phyloP scores from a whole-genome alignment of 441 rosid species.

The Adansonia rubrostipa region DNA sequence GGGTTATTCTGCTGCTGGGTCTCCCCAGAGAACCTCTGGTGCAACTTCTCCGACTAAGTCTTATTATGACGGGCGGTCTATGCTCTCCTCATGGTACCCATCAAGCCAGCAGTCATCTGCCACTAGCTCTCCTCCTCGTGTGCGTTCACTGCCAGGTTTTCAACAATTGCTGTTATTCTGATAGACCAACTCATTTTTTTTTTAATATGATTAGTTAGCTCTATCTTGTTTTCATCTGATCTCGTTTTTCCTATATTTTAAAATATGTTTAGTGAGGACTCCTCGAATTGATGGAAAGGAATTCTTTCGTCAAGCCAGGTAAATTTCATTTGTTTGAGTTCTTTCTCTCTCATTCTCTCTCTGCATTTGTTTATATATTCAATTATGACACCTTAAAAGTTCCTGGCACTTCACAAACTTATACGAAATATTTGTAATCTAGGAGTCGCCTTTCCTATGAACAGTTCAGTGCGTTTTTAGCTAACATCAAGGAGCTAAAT shows the following conservation, averaged over 20 bases:
- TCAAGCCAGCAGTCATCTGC: slow-evolving; percentile 92
- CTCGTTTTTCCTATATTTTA: slow-evolving; percentile 9
- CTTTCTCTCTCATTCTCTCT: not conserved
- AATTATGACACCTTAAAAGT: not conserved
- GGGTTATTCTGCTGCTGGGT: slow-evolving; percentile 66
- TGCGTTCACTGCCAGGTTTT: slow-evolving; percentile 70
- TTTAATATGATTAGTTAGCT: not conserved
- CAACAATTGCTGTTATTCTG: not conserved
- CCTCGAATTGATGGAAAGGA: slow-evolving; percentile 91
- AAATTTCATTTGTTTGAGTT: slow-evolving; percentile 28
- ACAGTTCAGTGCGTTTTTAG: slow-evolving; percentile 93
- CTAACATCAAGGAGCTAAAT: slow-evolving; percentile 89
- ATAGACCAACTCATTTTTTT: not conserved
- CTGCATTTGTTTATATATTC: not conserved
- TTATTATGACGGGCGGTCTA: slow-evolving; percentile 53
- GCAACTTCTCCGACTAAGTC: slow-evolving; percentile 65
- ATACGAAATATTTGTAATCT: slow-evolving; percentile 27
- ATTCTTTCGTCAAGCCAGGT: slow-evolving; percentile 97
- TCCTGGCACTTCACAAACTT: slow-evolving; percentile 27
- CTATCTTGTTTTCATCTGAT: slow-evolving; percentile 23
- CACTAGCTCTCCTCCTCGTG: slow-evolving; percentile 80
- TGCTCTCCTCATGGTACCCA: slow-evolving; percentile 63
- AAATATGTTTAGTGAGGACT: slow-evolving; percentile 45
- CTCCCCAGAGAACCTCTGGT: slow-evolving; percentile 71
- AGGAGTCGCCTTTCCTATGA: slow-evolving; percentile 93